A percentile compares a stretch with the other conserved stretches of the same genome.
phyloP scores from a whole-genome alignment of 805 yeast genomes.

The Saccharomycopsis sp. region DNA sequence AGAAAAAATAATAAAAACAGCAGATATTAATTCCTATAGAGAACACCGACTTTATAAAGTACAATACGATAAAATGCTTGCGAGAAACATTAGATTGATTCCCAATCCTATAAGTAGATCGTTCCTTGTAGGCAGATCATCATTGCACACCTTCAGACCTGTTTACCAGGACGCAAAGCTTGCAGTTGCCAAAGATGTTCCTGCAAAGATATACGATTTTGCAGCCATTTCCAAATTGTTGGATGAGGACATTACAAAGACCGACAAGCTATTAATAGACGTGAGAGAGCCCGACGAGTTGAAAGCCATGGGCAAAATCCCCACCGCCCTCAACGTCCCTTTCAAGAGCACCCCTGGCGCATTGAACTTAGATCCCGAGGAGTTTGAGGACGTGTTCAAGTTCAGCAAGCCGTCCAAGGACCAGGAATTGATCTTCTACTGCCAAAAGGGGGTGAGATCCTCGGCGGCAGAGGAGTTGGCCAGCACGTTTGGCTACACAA shows the following conservation, averaged over 20 bases:
- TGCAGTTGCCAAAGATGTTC: too few species aligned
- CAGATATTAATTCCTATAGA: too few species aligned
- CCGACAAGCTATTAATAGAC: constrained; percentile 59
- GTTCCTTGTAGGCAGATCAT: too few species aligned
- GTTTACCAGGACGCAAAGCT: too few species aligned
- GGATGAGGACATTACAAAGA: constrained; percentile 30
- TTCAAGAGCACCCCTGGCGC: constrained; percentile 91
- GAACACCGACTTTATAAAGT: too few species aligned
- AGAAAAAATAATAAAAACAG: too few species aligned
- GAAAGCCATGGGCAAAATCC: constrained; percentile 60
- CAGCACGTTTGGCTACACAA: constrained; percentile 74
- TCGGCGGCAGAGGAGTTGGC: constrained; percentile 89
- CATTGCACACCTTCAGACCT: background rate
- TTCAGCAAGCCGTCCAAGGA: constrained; percentile 66
- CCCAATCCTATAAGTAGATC: too few species aligned
- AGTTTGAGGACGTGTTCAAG: constrained; percentile 73
- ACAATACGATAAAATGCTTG: too few species aligned
- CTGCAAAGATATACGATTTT: constrained; percentile 44
- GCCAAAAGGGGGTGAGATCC: constrained; percentile 88
- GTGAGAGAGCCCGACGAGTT: constrained; percentile 88
- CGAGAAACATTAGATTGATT: too few species aligned
- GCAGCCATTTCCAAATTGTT: constrained; percentile 44
- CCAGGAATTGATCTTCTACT: constrained; percentile 77
- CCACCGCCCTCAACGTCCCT: constrained; percentile 80
- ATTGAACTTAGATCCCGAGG: constrained; percentile 65